phyloP scores from a whole-genome alignment of 306 rosid species.

The Cucumis hystrix region DNA sequence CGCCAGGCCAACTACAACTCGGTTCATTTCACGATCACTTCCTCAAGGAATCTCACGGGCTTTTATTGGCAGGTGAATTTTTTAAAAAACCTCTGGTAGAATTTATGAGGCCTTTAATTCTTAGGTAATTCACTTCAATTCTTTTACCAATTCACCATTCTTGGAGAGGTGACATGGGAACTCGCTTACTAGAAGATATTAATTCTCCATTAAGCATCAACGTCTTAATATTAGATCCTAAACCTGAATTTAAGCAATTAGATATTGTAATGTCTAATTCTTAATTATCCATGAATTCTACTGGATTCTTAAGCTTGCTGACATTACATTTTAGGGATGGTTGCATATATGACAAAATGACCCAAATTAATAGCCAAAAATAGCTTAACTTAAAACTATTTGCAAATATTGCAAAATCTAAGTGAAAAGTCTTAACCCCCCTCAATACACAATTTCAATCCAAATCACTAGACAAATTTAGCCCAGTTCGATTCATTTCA shows the following conservation, averaged over 20 bases:
- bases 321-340: not conserved
- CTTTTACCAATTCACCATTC: not conserved
- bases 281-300: not conserved
- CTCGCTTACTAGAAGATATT: not conserved
- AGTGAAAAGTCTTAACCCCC: too few relatives aligned
- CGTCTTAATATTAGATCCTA: not conserved
- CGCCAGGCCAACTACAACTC: slow-evolving; percentile 80
- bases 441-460: too few relatives aligned
- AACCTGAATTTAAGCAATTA: not conserved
- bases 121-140: not conserved
- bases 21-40: slow-evolving; percentile 61
- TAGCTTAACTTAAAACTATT: too few relatives aligned
- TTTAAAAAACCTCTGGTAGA: not conserved
- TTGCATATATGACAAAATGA: too few relatives aligned
- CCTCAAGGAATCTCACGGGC: slow-evolving; percentile 83
- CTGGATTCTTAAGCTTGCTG: not conserved
- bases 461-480: too few relatives aligned
- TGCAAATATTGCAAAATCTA: too few relatives aligned
- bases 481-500: too few relatives aligned
- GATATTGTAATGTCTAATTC: not conserved
- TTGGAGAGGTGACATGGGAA: not conserved
- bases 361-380: too few relatives aligned
- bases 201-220: not conserved
- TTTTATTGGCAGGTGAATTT: slow-evolving; percentile 85
- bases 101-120: not conserved